Percentiles rank a stretch among this genome's conserved stretches.
These are phyloP conservation scores for Tetradesmus lagerheimii DNA, from an alignment of 139 green algal species.

Conservation along the genomic window DNA sequence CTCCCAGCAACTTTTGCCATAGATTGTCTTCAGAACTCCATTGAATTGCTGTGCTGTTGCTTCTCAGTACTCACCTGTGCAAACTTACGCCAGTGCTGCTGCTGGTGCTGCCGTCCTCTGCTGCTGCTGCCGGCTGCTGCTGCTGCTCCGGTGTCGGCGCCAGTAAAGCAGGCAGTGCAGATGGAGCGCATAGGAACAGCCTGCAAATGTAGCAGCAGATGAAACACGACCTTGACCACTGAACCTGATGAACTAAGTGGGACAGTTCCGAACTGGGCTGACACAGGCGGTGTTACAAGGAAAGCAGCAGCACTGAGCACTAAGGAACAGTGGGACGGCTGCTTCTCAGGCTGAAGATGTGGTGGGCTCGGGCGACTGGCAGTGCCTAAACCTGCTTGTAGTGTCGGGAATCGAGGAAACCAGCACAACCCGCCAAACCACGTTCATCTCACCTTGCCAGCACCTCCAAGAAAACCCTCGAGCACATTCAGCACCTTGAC, in stretches of 20 bases:
- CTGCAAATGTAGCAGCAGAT: neutral
- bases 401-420: no score
- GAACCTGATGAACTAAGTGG: no score
- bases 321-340: no score
- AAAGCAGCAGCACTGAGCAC: no score
- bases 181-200: slow-evolving; percentile 31
- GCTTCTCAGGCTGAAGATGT: no score
- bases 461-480: slow-evolving; percentile 62
- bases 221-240: no score
- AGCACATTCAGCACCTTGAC: slow-evolving; percentile 36
- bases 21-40: no score
- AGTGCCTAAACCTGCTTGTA: no score
- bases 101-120: neutral
- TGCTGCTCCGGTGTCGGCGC: neutral
- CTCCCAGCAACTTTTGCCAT: neutral
- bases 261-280: no score
- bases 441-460: neutral
- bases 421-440: no score
- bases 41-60: neutral
- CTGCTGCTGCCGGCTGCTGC: neutral
- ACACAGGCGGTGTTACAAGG: no score
- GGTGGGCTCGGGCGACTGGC: no score
- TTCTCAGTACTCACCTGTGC: slow-evolving; percentile 11
- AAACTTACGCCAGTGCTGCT: neutral
- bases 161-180: slow-evolving; percentile 30